Base-by-base conservation (phyloP, 176 grass and related monocot genomes). In the Zizania latifolia region DNA sequence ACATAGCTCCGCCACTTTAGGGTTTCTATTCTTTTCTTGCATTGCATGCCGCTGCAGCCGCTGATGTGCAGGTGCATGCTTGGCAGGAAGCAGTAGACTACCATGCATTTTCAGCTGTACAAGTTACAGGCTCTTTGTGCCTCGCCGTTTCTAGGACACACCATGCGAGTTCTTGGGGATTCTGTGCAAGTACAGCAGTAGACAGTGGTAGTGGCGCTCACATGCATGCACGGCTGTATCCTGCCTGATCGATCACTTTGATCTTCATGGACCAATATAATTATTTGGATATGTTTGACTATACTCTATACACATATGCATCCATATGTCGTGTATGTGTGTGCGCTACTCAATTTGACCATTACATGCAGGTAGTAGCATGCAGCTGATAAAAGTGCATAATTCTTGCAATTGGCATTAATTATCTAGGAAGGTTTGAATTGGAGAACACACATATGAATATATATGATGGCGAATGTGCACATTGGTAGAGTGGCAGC, bases 11-110 rank as follows among this genome's bases (percentile, higher is more conserved):
- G 85, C 68, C 59, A 74, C 80, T 87, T 87, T 78, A 58, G 51
- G 74, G 85, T 83, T 74, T 87, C 74, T 83, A 74, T 83, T 62
- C 68, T 87, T 87, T 87, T 87, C 68, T 67, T 72, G 85, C 48
- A 53, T 6, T n/a, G 6, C 34, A 36, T n/a, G 48, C 74, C 66
- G 36, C 72, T 77, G 73, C 58, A 2, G 45, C 78, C 71, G 76
- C 53, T 14, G 77, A 48, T 75, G 45, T n/a, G n/a, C n/a, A n/a
- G n/a, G n/a, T n/a, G n/a, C n/a, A 39, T 39, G 48, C 59, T 31
- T 58, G 17, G 39, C 37, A 56, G 14, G 27, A 44, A 73, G 79
- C 2, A 36, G 44, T 5, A 7, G 2, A n/a, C n/a, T n/a, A n/a
- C n/a, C n/a, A n/a, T n/a, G n/a, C n/a, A n/a, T n/a, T n/a, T n/a